These are phyloP conservation scores for Xerocomellus chrysenteron DNA, from an alignment of 768 basidiomycete genomes.

Conservation along the genomic window DNA sequence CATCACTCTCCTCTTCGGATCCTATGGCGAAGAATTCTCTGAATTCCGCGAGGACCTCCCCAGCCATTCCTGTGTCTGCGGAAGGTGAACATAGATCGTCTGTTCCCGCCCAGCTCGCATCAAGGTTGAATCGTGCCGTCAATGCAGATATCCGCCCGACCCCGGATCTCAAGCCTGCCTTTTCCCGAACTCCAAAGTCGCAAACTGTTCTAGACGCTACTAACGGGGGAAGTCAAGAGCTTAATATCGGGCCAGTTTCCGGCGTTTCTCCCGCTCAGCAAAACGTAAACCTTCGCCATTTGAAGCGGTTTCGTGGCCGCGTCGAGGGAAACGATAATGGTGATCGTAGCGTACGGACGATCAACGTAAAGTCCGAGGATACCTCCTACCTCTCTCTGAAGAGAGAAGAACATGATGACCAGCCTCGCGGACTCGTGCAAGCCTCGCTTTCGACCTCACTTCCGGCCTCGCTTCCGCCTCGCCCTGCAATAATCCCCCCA, in stretches of 20 bases:
- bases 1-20: neutral
- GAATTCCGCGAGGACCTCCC: neutral
- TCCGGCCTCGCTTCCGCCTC: conserved; percentile 13
- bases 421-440: neutral
- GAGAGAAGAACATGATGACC: conserved; percentile 18
- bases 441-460: neutral
- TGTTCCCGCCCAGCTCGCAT: conserved; percentile 13
- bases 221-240: conserved; percentile 9
- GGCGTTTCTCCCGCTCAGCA: conserved; percentile 26
- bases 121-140: conserved; percentile 8
- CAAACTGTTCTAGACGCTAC: conserved; percentile 20
- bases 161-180: conserved; percentile 6
- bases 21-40: neutral
- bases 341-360: conserved; percentile 27
- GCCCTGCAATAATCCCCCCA: conserved; percentile 23
- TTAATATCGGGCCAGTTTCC: conserved; percentile 22
- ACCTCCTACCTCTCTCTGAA: neutral
- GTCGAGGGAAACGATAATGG: conserved; percentile 28
- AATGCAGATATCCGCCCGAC: neutral
- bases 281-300: conserved; percentile 32
- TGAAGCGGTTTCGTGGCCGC: conserved; percentile 26
- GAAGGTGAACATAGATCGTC: conserved; percentile 13
- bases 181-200: conserved; percentile 24
- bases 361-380: conserved; percentile 25
- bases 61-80: conserved; percentile 4